Evolutionary conservation across 441 rosid species (phyloP).

Genomic region (Monsonia emarginata): DNA sequence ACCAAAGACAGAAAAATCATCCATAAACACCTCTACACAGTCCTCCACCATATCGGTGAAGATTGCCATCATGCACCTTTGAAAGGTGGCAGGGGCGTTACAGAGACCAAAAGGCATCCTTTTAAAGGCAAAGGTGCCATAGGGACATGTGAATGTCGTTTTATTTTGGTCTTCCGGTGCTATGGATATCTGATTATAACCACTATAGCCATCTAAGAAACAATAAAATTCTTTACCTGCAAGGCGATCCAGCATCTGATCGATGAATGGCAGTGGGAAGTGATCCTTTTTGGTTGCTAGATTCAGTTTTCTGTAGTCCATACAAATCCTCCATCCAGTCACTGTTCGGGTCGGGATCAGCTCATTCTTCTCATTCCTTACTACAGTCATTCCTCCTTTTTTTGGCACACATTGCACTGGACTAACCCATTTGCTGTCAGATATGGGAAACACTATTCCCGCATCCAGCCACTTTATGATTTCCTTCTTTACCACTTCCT

Average conservation of each 20-base stretch:
- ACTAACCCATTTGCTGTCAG: background rate
- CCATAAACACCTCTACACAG: conserved; percentile 8
- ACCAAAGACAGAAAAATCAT: background rate
- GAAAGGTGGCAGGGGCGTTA: conserved; percentile 13
- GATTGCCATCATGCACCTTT: background rate
- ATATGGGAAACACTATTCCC: background rate
- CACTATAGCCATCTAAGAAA: background rate
- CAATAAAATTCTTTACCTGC: background rate
- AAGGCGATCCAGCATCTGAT: background rate
- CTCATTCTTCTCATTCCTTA: background rate
- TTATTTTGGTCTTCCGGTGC: background rate
- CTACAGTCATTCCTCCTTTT: background rate
- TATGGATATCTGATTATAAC: background rate
- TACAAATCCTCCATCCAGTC: background rate
- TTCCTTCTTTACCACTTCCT: background rate
- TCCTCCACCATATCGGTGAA: background rate
- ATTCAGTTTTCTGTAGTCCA: background rate
- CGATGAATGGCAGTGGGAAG: background rate
- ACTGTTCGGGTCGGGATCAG: background rate
- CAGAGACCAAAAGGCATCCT: conserved; percentile 11
- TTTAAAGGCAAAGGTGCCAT: background rate
- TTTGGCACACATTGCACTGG: background rate
- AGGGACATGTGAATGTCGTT: background rate
- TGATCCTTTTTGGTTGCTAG: background rate
- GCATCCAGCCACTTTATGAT: background rate